These are phyloP conservation scores for Cladosporium sp. DNA, from an alignment of 2,329 filamentous ascomycete genomes.

Conservation along the genomic window DNA sequence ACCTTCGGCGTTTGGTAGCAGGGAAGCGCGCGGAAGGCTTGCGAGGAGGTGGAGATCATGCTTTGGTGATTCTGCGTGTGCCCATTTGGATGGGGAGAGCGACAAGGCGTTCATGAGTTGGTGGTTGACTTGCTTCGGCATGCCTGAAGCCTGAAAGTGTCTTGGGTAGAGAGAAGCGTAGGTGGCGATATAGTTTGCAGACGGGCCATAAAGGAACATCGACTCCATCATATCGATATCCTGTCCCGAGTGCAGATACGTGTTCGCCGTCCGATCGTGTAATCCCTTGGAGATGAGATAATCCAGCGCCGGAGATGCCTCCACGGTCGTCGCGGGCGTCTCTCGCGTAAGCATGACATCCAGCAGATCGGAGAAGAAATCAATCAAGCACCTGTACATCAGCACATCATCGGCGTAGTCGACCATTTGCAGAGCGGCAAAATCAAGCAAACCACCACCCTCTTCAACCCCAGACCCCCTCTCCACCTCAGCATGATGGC, in stretches of 20 bases:
- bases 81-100: conserved; percentile 45
- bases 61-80: conserved; percentile 49
- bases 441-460: conserved; percentile 48
- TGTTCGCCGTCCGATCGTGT: conserved; percentile 47
- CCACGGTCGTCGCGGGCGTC: conserved; percentile 3
- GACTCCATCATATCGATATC: conserved; percentile 47
- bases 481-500: conserved; percentile 52
- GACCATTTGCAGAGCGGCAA: conserved; percentile 52
- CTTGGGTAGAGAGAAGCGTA: conserved; percentile 53
- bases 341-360: conserved; percentile 27
- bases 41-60: conserved; percentile 55
- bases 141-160: conserved; percentile 47
- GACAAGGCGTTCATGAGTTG: conserved; percentile 44
- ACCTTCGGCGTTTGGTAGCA: conserved; percentile 39
- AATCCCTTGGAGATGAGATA: conserved; percentile 49
- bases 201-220: conserved; percentile 50
- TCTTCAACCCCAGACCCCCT: conserved; percentile 28
- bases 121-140: conserved; percentile 43
- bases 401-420: conserved; percentile 52
- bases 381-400: conserved; percentile 56
- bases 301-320: conserved; percentile 36
- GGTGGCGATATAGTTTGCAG: conserved; percentile 54
- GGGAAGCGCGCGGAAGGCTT: conserved; percentile 49
- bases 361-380: conserved; percentile 54
- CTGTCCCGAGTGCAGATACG: conserved; percentile 46